Evolutionary conservation across 2,329 filamentous ascomycete genomes (phyloP).

Genomic region (Cytospora mali): DNA sequence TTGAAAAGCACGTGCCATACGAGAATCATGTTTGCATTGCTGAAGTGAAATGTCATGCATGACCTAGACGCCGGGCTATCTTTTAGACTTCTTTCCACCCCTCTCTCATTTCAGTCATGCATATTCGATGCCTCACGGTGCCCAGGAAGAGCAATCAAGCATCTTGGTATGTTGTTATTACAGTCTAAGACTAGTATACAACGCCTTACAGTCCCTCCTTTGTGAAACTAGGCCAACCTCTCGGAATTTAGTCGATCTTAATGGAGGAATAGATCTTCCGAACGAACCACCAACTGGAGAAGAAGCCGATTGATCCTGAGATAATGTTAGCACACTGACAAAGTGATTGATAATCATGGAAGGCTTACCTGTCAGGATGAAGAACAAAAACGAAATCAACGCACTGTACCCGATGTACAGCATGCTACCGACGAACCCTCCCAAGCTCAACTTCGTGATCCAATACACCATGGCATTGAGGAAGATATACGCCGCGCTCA

Average conservation of each 20-base stretch:
- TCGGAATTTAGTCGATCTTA: constrained; percentile 79
- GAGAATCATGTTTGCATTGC: constrained; percentile 7
- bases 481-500: constrained; percentile 90
- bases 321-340: constrained; percentile 30
- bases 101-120: constrained; percentile 2
- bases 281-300: constrained; percentile 92
- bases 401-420: constrained; percentile 93
- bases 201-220: not conserved
- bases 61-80: constrained; percentile 15
- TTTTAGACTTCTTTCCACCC: not conserved
- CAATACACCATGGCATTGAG: constrained; percentile 89
- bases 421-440: constrained; percentile 81
- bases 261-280: constrained; percentile 95
- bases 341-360: constrained; percentile 16
- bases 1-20: not conserved
- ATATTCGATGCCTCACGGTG: constrained; percentile 1
- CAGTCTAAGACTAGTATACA: constrained; percentile 30
- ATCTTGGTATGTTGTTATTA: constrained; percentile 18
- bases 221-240: not conserved
- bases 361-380: constrained; percentile 86
- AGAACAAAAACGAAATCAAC: constrained; percentile 87
- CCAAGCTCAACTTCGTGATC: constrained; percentile 82
- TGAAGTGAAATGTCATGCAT: constrained; percentile 1
- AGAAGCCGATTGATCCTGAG: constrained; percentile 90
- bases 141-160: not conserved